These are phyloP conservation scores for Apiospora pterosperma DNA, from an alignment of 2,329 filamentous ascomycete species.

Conservation along the genomic window DNA sequence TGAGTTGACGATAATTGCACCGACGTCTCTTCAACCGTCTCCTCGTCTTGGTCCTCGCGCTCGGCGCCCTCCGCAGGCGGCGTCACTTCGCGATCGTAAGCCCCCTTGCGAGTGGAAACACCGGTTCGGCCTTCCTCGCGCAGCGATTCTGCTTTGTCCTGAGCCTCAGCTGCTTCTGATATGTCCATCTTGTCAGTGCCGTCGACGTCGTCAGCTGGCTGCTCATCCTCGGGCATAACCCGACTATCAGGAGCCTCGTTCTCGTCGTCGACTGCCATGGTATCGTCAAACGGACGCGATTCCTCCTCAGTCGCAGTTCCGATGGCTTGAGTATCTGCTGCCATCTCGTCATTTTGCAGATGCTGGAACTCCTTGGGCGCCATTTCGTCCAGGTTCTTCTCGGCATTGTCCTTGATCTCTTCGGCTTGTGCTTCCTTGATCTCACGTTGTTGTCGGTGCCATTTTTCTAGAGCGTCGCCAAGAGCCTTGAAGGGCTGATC, in stretches of 20 bases:
- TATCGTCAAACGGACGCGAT: slow-evolving; percentile 78
- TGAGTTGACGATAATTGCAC: slow-evolving; percentile 72
- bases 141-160: slow-evolving; percentile 40
- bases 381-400: slow-evolving; percentile 44
- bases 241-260: slow-evolving; percentile 47
- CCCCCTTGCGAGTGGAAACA: slow-evolving; percentile 57
- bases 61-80: slow-evolving; percentile 28
- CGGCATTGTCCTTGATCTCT: slow-evolving; percentile 48
- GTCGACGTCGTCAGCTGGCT: slow-evolving; percentile 44
- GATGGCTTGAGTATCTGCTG: slow-evolving; percentile 86
- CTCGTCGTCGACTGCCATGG: slow-evolving; percentile 79
- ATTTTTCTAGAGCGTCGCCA: slow-evolving; percentile 86
- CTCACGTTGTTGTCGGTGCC: slow-evolving; percentile 84
- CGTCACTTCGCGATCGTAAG: slow-evolving; percentile 50
- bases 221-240: slow-evolving; percentile 49
- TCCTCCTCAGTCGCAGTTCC: slow-evolving; percentile 87
- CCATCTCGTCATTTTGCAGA: slow-evolving; percentile 75
- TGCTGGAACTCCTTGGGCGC: slow-evolving; percentile 92
- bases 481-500: slow-evolving; percentile 87
- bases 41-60: slow-evolving; percentile 44
- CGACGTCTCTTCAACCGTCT: slow-evolving; percentile 48
- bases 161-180: slow-evolving; percentile 34
- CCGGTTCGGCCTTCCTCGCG: slow-evolving; percentile 56
- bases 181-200: slow-evolving; percentile 44
- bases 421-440: slow-evolving; percentile 64